These are phyloP conservation scores for Protomyces pachydermus DNA, from an alignment of 1,139 yeast species.

Conservation along the genomic window DNA sequence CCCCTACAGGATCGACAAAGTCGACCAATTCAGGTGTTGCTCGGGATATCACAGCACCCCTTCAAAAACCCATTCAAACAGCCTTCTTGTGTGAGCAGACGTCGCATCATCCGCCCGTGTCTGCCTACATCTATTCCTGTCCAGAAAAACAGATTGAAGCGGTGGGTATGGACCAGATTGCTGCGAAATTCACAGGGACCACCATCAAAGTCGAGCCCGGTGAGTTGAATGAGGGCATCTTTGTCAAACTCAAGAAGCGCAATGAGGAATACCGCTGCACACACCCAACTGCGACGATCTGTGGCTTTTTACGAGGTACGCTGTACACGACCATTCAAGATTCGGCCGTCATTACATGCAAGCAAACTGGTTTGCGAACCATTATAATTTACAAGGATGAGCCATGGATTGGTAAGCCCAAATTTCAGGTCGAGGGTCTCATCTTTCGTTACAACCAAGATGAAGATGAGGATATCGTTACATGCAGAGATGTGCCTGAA, in stretches of 20 bases:
- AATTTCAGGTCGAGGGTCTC: conserved; percentile 42
- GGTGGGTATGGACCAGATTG: conserved; percentile 71
- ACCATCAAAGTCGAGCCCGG: conserved; percentile 53
- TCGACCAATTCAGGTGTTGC: conserved; percentile 41
- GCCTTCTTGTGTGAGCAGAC: conserved; percentile 66
- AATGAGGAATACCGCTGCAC: conserved; percentile 61
- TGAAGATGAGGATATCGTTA: conserved; percentile 47
- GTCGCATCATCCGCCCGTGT: conserved; percentile 80
- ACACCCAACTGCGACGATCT: conserved; percentile 74
- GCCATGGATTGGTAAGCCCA: conserved; percentile 72
- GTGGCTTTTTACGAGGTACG: conserved; percentile 63
- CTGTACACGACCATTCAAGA: conserved; percentile 69
- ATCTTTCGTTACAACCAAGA: conserved; percentile 58
- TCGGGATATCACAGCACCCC: neutral
- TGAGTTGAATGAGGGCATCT: conserved; percentile 70
- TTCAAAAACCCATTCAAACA: conserved; percentile 7
- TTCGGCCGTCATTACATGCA: conserved; percentile 52
- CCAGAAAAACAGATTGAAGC: conserved; percentile 55
- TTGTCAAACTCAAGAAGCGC: conserved; percentile 47
- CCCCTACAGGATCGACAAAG: conserved; percentile 37
- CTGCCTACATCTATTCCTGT: conserved; percentile 65
- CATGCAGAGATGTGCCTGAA: conserved; percentile 45
- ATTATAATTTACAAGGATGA: conserved; percentile 65
- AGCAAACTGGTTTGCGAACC: conserved; percentile 43
- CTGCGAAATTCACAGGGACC: conserved; percentile 62